phyloP scores from a whole-genome alignment of 2,329 filamentous ascomycete species.

The Penicillium sp. region DNA sequence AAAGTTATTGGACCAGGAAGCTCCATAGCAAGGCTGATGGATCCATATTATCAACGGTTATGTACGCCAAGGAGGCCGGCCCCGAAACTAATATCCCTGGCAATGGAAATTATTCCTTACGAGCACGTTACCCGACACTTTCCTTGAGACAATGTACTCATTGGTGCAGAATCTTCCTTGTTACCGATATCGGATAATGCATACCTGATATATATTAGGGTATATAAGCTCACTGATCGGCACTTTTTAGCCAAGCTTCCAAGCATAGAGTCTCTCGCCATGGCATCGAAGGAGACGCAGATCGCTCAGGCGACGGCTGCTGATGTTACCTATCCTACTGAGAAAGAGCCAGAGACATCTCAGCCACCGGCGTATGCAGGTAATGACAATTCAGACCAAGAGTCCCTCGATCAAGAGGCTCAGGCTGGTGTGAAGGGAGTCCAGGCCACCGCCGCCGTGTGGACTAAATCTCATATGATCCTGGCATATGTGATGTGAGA shows the following conservation, averaged over 20 bases:
- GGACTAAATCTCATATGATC: conserved; percentile 12
- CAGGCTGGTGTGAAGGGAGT: conserved; percentile 13
- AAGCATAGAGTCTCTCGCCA: background rate
- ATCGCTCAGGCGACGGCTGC: background rate
- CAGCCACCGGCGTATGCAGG: background rate
- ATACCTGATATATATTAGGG: background rate
- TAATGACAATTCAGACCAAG: background rate
- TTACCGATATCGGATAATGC: conserved; percentile 2
- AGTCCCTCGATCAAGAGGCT: conserved; percentile 10
- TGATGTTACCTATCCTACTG: background rate
- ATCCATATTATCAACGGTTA: background rate
- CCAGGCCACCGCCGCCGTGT: conserved; percentile 7
- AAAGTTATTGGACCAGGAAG: background rate
- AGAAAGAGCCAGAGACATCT: background rate
- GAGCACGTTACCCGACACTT: background rate
- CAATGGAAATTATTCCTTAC: background rate
- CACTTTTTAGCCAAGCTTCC: background rate
- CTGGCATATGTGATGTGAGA: conserved; percentile 11
- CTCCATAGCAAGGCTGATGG: background rate
- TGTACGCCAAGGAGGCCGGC: background rate
- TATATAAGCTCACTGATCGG: background rate
- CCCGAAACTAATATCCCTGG: background rate
- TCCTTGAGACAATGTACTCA: background rate
- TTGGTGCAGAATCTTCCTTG: background rate
- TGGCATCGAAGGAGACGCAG: background rate